These are phyloP conservation scores for Pseudisothecium myosuroides DNA, from an alignment of 225 moss, liverwort and hornwort species.

Conservation along the genomic window DNA sequence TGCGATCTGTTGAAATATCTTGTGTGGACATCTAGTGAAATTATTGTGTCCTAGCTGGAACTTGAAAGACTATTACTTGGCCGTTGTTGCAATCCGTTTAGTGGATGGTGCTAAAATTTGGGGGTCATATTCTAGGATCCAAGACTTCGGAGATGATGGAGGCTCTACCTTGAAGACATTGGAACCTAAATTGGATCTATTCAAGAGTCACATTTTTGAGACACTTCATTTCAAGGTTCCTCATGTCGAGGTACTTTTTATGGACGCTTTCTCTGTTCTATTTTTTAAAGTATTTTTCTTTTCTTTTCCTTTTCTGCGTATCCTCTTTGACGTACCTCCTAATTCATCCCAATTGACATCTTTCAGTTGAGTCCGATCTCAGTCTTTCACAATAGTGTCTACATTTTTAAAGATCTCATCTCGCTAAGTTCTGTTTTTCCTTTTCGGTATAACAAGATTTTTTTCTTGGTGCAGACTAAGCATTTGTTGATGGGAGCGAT, in stretches of 20 bases:
- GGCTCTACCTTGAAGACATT: conserved; percentile 61
- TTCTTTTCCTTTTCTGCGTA: not conserved
- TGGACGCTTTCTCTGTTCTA: not conserved
- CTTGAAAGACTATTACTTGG: not conserved
- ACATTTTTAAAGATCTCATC: not conserved
- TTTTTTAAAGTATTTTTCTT: not conserved
- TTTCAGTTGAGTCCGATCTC: not conserved
- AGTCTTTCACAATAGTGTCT: not conserved
- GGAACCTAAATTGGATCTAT: conserved; percentile 62
- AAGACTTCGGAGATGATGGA: conserved; percentile 89
- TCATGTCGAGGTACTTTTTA: conserved; percentile 39
- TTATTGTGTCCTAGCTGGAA: not conserved
- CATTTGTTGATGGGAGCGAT: conserved; percentile 80
- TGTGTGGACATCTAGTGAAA: not conserved
- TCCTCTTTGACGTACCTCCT: not conserved
- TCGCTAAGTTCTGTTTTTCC: not conserved
- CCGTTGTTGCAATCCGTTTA: not conserved
- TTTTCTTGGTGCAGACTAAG: conserved; percentile 43
- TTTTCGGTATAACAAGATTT: not conserved
- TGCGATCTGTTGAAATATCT: not conserved
- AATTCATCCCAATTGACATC: not conserved
- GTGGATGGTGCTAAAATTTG: not conserved
- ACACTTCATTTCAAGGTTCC: conserved; percentile 68
- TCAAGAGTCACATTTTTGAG: conserved; percentile 57
- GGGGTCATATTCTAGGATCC: conserved; percentile 33